Percentiles rank a stretch among this genome's conserved stretches.
Conservation (phyloP, 192 early-diverging fungal species). For the Umbelopsis sp. region DNA sequence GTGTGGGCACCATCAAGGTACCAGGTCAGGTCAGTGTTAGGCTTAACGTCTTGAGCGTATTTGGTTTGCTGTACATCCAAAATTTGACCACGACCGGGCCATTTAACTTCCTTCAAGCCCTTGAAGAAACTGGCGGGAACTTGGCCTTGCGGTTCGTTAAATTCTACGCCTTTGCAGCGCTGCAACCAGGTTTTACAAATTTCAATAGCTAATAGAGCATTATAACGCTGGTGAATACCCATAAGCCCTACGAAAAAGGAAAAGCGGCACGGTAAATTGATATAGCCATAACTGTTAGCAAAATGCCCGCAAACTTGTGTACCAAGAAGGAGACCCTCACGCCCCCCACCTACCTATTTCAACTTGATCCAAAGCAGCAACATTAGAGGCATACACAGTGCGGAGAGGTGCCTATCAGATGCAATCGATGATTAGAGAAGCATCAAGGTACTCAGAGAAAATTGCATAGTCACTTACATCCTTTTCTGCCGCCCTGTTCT, state of each 20-base stretch:
- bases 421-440: not conserved
- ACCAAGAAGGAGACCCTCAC: not conserved
- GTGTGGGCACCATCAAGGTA: slow-evolving; percentile 97
- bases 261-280: not conserved
- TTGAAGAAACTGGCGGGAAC: slow-evolving; percentile 56
- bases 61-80: slow-evolving; percentile 43
- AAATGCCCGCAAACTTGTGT: slow-evolving; percentile 2
- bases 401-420: slow-evolving; percentile 41
- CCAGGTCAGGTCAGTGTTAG: slow-evolving; percentile 56
- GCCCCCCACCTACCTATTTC: slow-evolving; percentile 42
- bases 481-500: slow-evolving; percentile 67
- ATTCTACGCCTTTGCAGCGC: slow-evolving; percentile 38
- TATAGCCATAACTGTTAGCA: not conserved
- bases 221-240: slow-evolving; percentile 83
- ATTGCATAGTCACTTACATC: slow-evolving; percentile 44
- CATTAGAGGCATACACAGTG: slow-evolving; percentile 32
- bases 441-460: slow-evolving; percentile 4
- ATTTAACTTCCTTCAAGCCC: slow-evolving; percentile 68
- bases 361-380: slow-evolving; percentile 31
- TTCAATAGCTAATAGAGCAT: slow-evolving; percentile 80
- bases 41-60: slow-evolving; percentile 16
- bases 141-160: slow-evolving; percentile 17
- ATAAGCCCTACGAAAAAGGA: slow-evolving; percentile 60
- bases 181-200: slow-evolving; percentile 73
- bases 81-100: slow-evolving; percentile 92